Percentiles rank a stretch among this genome's conserved stretches.
Evolutionary conservation across 2,329 filamentous ascomycete genomes (phyloP).

Genomic region (Colletotrichum scovillei): DNA sequence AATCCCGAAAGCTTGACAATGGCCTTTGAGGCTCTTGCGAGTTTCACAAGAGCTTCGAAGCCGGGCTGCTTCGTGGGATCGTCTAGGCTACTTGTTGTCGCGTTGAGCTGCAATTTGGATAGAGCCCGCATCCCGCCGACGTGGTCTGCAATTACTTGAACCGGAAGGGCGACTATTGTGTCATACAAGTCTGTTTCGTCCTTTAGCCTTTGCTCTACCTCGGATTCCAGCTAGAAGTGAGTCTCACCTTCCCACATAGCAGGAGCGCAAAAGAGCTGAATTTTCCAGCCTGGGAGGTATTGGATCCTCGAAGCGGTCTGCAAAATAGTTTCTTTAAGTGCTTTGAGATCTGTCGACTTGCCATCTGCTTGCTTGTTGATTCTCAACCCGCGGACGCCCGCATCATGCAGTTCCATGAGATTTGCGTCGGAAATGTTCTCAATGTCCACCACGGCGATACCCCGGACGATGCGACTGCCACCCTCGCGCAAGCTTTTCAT

Average conservation of each 20-base stretch:
- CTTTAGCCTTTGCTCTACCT: neutral
- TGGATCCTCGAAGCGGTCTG: neutral
- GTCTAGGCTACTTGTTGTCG: neutral
- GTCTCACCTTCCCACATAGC: slow-evolving; percentile 2
- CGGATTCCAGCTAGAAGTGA: neutral
- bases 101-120: neutral
- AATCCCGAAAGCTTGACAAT: slow-evolving; percentile 17
- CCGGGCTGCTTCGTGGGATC: slow-evolving; percentile 2
- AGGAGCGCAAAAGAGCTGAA: slow-evolving; percentile 5
- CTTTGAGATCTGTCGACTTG: neutral
- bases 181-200: neutral
- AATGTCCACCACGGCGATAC: slow-evolving; percentile 8
- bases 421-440: neutral
- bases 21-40: neutral
- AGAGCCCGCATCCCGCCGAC: slow-evolving; percentile 12
- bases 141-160: slow-evolving; percentile 20
- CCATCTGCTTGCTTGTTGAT: slow-evolving; percentile 14
- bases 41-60: neutral
- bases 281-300: neutral
- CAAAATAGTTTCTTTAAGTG: neutral
- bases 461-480: neutral
- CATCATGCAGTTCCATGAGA: neutral
- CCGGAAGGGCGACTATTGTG: neutral
- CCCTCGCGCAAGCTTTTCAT: neutral
- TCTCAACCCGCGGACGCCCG: neutral